These are phyloP conservation scores for Botryotinia convoluta DNA, from an alignment of 2,329 filamentous ascomycete genomes.

Conservation along the genomic window DNA sequence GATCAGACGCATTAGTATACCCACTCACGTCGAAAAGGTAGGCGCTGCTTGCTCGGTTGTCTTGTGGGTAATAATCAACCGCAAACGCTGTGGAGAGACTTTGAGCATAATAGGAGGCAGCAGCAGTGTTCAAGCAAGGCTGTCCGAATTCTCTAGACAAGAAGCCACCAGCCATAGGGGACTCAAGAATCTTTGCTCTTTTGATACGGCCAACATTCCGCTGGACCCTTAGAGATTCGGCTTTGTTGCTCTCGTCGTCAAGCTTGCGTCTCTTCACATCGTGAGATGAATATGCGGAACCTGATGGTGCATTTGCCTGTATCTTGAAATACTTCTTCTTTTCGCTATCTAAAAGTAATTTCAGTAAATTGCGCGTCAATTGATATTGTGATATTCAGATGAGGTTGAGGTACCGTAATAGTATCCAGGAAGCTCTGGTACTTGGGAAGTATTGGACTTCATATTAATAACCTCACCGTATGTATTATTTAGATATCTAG, in stretches of 20 bases:
- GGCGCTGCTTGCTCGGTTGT: background rate
- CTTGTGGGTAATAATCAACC: background rate
- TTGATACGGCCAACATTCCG: constrained; percentile 28
- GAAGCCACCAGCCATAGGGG: constrained; percentile 28
- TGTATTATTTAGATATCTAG: background rate
- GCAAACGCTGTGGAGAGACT: background rate
- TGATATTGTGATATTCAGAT: background rate
- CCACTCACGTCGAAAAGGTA: background rate
- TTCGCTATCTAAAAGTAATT: constrained; percentile 45
- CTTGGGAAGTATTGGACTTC: background rate
- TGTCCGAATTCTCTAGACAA: constrained; percentile 28
- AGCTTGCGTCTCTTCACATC: constrained; percentile 56
- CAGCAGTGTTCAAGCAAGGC: constrained; percentile 14
- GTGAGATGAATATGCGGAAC: constrained; percentile 54
- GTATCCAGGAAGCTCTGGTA: constrained; percentile 49
- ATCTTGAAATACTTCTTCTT: constrained; percentile 69
- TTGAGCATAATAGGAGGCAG: constrained; percentile 9
- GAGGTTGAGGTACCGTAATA: constrained; percentile 49
- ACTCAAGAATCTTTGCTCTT: constrained; percentile 25
- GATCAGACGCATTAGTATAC: background rate
- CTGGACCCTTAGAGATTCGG: constrained; percentile 15
- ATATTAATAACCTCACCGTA: background rate
- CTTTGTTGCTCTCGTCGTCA: constrained; percentile 40
- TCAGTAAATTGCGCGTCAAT: background rate
- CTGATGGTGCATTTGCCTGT: constrained; percentile 49